Evolutionary conservation across 225 moss, liverwort and hornwort species (phyloP), one percentile per base, ranked within the genome.

Genomic region (Lunularia cruciata): DNA sequence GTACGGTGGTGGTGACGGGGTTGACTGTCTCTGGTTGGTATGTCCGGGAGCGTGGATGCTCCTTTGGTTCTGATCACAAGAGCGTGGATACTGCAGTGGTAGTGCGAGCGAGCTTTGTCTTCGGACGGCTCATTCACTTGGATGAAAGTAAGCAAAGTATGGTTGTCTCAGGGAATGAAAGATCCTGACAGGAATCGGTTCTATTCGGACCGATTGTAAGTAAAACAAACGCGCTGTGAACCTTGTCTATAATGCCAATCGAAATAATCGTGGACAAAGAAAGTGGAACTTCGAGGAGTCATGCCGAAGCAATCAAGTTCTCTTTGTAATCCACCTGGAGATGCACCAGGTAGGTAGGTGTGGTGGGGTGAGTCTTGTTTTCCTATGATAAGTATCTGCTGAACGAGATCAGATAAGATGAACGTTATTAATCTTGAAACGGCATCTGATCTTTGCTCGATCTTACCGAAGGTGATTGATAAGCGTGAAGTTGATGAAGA

Each of bases 11-110:
- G 28, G 27, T 54, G 54, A 15, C 30, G 27, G 54, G 54, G 26
- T 54, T 54, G 54, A 54, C 54, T 54, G 54, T 54, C 3, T 6
- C 54, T 14, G 54, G 27, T 54, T 30, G 52, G 52, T 53, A 53
- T 53, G 25, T 53, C 52, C 52, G 25, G 27, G 23, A 53, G 52
- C 7, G 52, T 25, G 22, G 22, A 54, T 54, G 13, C 54, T 54
- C 1, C 14, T 28, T 30, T 12, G 26, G 20, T 14, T 27, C 6
- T 2, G 27, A 54, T 54, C 54, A 25, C 28, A 23, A 20, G 25
- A 25, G 23, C 23, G 25, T 54, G 54, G 54, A 54, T 54, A n/a
- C n/a, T 18, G 19, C 11, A 12, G 3, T 22, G 7, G 54, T 54
- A 30, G 13, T 54, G 54, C 54, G 54, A 54, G 9, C 54, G 28